A percentile compares a stretch with the other conserved stretches of the same genome.
Conservation (phyloP, 345 rosid genomes). For the Lepidium aucheri region DNA sequence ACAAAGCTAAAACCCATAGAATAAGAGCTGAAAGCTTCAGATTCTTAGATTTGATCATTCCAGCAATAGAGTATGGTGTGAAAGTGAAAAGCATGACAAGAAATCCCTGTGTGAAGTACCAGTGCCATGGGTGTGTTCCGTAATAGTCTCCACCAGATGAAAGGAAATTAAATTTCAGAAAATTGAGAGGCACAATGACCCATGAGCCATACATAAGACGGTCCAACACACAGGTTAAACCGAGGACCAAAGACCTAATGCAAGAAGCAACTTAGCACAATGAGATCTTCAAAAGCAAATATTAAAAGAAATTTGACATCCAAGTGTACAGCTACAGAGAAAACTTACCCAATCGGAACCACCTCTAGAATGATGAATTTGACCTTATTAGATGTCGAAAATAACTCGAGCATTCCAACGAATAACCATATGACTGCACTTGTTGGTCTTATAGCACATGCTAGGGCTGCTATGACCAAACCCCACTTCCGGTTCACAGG, state of each 20-base stretch:
- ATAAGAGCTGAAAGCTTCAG: conserved; percentile 47
- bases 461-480: conserved; percentile 63
- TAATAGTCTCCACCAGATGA: conserved; percentile 92
- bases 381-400: conserved; percentile 37
- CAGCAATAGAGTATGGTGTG: conserved; percentile 57
- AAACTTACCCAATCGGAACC: conserved; percentile 72
- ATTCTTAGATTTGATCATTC: conserved; percentile 48
- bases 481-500: conserved; percentile 54
- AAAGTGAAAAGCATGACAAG: conserved; percentile 78
- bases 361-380: conserved; percentile 58
- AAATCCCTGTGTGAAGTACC: conserved; percentile 96
- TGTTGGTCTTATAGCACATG: conserved; percentile 91
- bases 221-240: conserved; percentile 56
- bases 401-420: conserved; percentile 73
- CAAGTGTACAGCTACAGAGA: neutral
- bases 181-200: conserved; percentile 83
- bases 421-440: conserved; percentile 83
- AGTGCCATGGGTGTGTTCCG: conserved; percentile 98
- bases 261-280: conserved; percentile 1
- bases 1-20: conserved; percentile 67
- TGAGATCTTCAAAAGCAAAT: neutral
- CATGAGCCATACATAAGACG: conserved; percentile 75
- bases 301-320: neutral
- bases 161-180: conserved; percentile 89
- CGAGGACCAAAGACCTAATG: conserved; percentile 65